Base-by-base conservation (phyloP, 306 rosid genomes). In the Cajanus cajan region DNA sequence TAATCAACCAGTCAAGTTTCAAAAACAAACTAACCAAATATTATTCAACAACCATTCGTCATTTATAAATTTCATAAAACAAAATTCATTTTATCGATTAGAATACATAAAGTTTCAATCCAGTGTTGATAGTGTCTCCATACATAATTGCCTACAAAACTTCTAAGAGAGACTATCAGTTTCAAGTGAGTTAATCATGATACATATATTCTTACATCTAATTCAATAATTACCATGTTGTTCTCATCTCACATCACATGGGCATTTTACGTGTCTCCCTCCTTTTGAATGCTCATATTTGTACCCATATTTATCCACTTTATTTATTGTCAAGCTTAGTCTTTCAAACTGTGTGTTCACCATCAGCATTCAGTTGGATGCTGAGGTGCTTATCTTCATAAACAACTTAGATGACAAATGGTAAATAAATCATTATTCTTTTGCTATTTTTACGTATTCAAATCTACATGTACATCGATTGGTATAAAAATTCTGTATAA, bases 31-130 rank as follows among this genome's bases (percentile, higher is more conserved):
- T 15, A 31, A 70, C 52, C 71, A 70, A 70, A 16, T 44, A 79
- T 59, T 59, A 34, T 59, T 79, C 65, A 61, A 58, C 63, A 70
- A 79, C 83, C 71, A 70, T 71, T 71, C 45, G 24, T 67, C 43
- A 41, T 78, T 55, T 57, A 61, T 10, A 8, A 71, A 62, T 45
- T 12, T 48, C 83, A 59, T 21, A 64, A 9, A 43, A 11, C 69
- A 4, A 68, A 55, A 16, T 28, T 78, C 12, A 1, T 34, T 34
- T 33, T 48, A 41, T 76, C 43, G 0, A 25, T 13, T 28, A 50
- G 2, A 63, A 43, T 59, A 43, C 50, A 13, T 57, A 16, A 41
- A 68, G 39, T 44, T 68, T 52, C 12, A 13, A n/a, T 66, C 45
- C 21, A n/a, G 1, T 78, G 68, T 55, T 54, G 59, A 52, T 24